phyloP scores from a whole-genome alignment of 345 rosid genomes.

The Hibiscus tridactylites region DNA sequence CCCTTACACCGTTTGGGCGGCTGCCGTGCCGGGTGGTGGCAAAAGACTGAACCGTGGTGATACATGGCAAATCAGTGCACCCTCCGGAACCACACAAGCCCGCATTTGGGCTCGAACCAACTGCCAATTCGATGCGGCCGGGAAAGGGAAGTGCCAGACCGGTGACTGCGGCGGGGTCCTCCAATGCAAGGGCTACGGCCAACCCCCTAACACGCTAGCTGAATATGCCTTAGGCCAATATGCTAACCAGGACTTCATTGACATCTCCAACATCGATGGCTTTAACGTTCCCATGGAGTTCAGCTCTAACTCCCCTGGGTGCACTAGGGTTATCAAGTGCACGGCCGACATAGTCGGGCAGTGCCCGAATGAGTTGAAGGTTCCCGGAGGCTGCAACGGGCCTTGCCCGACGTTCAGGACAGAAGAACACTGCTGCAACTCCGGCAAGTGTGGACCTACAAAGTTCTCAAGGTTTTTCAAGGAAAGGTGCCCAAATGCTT shows the following conservation, averaged over 20 bases:
- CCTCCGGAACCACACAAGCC: not conserved
- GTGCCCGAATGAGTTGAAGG: constrained; percentile 14
- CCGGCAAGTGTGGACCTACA: constrained; percentile 15
- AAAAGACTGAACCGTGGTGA: not conserved
- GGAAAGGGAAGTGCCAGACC: not conserved
- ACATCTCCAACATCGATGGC: constrained; percentile 5
- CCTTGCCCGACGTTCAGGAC: constrained; percentile 17
- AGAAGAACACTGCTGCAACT: constrained; percentile 16
- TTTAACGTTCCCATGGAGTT: constrained; percentile 8
- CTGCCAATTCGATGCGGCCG: not conserved
- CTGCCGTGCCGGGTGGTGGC: not conserved
- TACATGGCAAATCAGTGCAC: constrained; percentile 4
- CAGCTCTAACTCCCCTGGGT: not conserved
- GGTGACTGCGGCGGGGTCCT: constrained; percentile 6
- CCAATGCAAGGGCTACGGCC: not conserved
- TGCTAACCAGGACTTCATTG: not conserved
- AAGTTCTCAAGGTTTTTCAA: constrained; percentile 17
- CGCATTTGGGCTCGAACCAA: constrained; percentile 11
- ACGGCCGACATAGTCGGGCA: constrained; percentile 7
- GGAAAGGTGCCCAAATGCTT: constrained; percentile 17
- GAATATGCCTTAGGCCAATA: not conserved
- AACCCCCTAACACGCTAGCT: constrained; percentile 1
- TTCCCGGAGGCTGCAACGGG: constrained; percentile 15
- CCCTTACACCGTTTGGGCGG: constrained; percentile 7
- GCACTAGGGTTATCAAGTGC: constrained; percentile 4